These are phyloP conservation scores for Lichtheimia hyalospora DNA, from an alignment of 371 early-diverging fungal genomes.

Conservation along the genomic window DNA sequence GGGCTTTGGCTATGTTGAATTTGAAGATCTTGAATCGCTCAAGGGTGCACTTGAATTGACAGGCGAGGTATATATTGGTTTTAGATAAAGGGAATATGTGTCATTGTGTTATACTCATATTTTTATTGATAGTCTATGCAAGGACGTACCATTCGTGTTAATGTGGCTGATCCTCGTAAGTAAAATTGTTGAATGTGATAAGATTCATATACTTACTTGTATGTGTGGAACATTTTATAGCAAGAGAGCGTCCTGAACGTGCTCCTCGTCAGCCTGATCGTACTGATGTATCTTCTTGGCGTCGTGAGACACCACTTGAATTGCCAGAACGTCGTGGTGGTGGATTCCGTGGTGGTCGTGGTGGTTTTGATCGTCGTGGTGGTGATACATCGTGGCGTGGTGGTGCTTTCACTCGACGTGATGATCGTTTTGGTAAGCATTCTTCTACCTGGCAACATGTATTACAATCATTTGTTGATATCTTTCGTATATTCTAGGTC, in stretches of 20 bases:
- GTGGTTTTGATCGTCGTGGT: slow-evolving; percentile 46
- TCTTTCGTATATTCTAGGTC: neutral
- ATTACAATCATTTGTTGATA: neutral
- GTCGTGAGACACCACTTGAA: slow-evolving; percentile 47
- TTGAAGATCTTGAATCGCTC: slow-evolving; percentile 80
- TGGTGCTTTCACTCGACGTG: slow-evolving; percentile 30
- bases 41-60: slow-evolving; percentile 72
- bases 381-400: slow-evolving; percentile 58
- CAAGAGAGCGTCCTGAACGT: slow-evolving; percentile 36
- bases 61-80: slow-evolving; percentile 44
- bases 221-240: slow-evolving; percentile 8
- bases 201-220: neutral
- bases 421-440: slow-evolving; percentile 16
- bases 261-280: slow-evolving; percentile 39
- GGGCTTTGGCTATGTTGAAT: slow-evolving; percentile 95
- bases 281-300: slow-evolving; percentile 55
- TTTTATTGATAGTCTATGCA: slow-evolving; percentile 32
- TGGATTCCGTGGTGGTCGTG: slow-evolving; percentile 38
- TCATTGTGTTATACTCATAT: neutral
- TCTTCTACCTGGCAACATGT: neutral
- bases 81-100: neutral
- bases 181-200: slow-evolving; percentile 8
- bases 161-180: slow-evolving; percentile 86
- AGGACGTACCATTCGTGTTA: slow-evolving; percentile 78
- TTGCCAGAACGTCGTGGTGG: slow-evolving; percentile 43